Percentiles rank a stretch among this genome's conserved stretches.
These are phyloP conservation scores for Pogostemon cablin DNA, from an alignment of 257 asterid genomes.

Conservation along the genomic window DNA sequence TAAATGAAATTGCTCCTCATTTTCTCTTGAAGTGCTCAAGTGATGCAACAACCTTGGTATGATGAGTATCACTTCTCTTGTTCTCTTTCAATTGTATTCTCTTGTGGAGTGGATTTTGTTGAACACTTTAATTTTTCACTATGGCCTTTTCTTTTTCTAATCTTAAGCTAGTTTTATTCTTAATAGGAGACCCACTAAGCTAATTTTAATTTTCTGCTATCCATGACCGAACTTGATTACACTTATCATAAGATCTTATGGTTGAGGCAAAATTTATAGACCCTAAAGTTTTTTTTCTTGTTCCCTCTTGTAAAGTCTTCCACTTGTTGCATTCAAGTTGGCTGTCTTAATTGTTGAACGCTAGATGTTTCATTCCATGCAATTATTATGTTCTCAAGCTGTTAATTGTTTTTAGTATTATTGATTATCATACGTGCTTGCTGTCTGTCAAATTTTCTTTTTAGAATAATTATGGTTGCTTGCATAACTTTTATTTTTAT, in stretches of 20 bases:
- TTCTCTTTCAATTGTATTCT: neutral
- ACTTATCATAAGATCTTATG: conserved; percentile 3
- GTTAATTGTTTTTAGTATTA: neutral
- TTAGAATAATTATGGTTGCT: neutral
- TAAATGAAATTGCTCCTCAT: conserved; percentile 73
- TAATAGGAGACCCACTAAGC: neutral
- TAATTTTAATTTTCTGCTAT: neutral
- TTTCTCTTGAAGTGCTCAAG: conserved; percentile 80
- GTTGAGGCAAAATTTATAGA: neutral
- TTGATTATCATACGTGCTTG: no score
- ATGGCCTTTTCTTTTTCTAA: neutral
- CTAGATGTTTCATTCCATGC: neutral
- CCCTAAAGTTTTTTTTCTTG: conserved; percentile 3
- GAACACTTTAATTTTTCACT: neutral
- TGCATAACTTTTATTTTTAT: neutral
- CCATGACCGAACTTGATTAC: neutral
- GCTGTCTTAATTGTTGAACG: neutral
- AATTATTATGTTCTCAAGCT: neutral
- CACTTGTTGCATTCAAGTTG: neutral
- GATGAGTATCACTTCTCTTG: conserved; percentile 8
- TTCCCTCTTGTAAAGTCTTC: neutral
- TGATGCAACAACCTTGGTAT: conserved; percentile 84
- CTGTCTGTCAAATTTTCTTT: neutral
- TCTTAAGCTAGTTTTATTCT: neutral
- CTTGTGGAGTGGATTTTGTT: neutral